Percentiles rank a stretch among this genome's conserved stretches.
Evolutionary conservation across 768 basidiomycete species (phyloP).

Genomic region (Leccinum aurantiacum): DNA sequence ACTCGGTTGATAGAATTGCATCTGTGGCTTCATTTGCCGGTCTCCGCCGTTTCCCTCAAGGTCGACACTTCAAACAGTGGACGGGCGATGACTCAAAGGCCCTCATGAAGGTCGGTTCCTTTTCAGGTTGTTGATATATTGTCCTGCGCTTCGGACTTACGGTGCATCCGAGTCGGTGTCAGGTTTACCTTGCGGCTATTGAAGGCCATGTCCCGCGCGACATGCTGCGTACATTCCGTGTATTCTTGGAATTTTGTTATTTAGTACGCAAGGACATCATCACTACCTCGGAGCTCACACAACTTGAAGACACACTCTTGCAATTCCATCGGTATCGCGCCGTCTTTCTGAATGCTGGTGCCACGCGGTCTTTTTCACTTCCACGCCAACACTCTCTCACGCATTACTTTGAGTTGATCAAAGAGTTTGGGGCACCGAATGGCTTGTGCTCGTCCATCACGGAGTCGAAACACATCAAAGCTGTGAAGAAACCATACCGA

Average conservation of each 20-base stretch:
- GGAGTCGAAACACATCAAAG: not conserved
- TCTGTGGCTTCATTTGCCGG: no score
- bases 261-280: not conserved
- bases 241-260: not conserved
- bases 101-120: not conserved
- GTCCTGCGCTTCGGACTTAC: no score
- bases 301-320: not conserved
- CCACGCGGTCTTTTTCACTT: not conserved
- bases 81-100: not conserved
- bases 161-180: not conserved
- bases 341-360: not conserved
- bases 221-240: not conserved
- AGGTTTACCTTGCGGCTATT: not conserved
- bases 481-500: not conserved
- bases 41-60: no score
- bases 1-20: no score
- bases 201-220: not conserved
- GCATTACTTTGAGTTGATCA: not conserved
- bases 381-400: not conserved
- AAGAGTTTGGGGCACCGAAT: not conserved
- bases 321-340: not conserved
- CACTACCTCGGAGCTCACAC: not conserved
- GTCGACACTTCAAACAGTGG: no score
- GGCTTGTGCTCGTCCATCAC: not conserved
- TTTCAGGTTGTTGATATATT: not conserved